phyloP scores from a whole-genome alignment of 345 rosid genomes.

The Erodium maritimum region DNA sequence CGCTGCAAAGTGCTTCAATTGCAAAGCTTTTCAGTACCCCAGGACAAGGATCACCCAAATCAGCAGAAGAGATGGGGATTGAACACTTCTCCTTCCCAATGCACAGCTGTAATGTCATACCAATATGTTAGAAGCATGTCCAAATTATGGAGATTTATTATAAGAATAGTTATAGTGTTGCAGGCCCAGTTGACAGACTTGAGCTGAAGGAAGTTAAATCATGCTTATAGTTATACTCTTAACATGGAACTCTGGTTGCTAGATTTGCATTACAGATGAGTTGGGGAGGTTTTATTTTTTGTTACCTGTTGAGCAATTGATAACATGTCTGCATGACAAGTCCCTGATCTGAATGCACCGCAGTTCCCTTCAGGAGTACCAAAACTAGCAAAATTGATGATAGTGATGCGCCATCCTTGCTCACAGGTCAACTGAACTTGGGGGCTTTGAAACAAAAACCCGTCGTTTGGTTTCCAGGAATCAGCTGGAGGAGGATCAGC shows the following conservation, averaged over 20 bases:
- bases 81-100: slow-evolving; percentile 40
- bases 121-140: neutral
- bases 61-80: slow-evolving; percentile 23
- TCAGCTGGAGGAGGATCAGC: slow-evolving; percentile 40
- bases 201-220: neutral
- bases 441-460: slow-evolving; percentile 20
- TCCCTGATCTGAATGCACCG: slow-evolving; percentile 31
- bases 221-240: neutral
- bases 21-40: slow-evolving; percentile 30
- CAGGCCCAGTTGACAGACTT: too few species aligned
- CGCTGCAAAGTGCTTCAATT: slow-evolving; percentile 37
- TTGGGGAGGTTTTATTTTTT: slow-evolving; percentile 4
- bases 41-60: slow-evolving; percentile 40
- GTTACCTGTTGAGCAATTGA: slow-evolving; percentile 30
- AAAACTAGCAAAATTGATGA: slow-evolving; percentile 42
- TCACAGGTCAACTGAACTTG: slow-evolving; percentile 40
- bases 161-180: too few species aligned
- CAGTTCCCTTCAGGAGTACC: slow-evolving; percentile 50
- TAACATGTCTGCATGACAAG: slow-evolving; percentile 28
- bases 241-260: neutral
- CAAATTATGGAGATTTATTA: neutral
- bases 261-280: neutral
- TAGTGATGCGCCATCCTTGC: slow-evolving; percentile 41
- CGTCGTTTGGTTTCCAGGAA: slow-evolving; percentile 31
- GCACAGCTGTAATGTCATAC: slow-evolving; percentile 34